Conservation (phyloP, 257 asterid species). For the Solanum tarijense region DNA sequence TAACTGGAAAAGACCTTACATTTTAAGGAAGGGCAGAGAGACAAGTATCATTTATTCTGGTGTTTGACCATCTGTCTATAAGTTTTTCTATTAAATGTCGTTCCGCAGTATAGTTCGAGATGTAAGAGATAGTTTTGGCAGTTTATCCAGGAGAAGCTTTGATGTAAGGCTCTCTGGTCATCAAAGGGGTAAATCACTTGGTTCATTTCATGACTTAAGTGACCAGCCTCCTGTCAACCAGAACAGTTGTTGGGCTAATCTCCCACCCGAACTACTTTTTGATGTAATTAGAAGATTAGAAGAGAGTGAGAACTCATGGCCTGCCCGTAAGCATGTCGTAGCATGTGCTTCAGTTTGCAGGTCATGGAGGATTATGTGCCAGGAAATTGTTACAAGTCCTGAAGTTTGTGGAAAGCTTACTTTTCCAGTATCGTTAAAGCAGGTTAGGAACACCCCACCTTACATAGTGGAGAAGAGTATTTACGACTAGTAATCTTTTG, state of each 20-base stretch:
- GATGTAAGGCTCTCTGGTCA: slow-evolving; percentile 61
- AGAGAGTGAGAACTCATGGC: slow-evolving; percentile 93
- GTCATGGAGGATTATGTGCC: slow-evolving; percentile 81
- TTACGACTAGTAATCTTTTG: not conserved
- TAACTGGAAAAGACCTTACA: not conserved
- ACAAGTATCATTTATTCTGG: not conserved
- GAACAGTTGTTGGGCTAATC: slow-evolving; percentile 82
- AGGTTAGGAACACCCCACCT: slow-evolving; percentile 27
- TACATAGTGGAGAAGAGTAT: not conserved
- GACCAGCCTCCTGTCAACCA: slow-evolving; percentile 58
- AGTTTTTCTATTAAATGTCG: slow-evolving; percentile 45
- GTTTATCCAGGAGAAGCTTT: slow-evolving; percentile 75
- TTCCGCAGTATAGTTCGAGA: slow-evolving; percentile 88
- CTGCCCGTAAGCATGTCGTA: slow-evolving; percentile 78
- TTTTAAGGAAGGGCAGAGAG: slow-evolving; percentile 2
- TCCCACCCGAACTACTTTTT: slow-evolving; percentile 78
- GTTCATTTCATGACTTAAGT: slow-evolving; percentile 49
- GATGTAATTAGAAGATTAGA: slow-evolving; percentile 83
- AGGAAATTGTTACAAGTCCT: slow-evolving; percentile 69
- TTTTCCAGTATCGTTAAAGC: slow-evolving; percentile 83
- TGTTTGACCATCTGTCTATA: slow-evolving; percentile 1
- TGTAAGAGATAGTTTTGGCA: slow-evolving; percentile 79
- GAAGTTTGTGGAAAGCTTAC: slow-evolving; percentile 78
- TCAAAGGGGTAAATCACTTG: slow-evolving; percentile 62
- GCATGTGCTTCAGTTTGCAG: slow-evolving; percentile 88